A percentile compares a stretch with the other conserved stretches of the same genome.
Conservation (phyloP, 208 protist species). For the Leishmania amazonensis region DNA sequence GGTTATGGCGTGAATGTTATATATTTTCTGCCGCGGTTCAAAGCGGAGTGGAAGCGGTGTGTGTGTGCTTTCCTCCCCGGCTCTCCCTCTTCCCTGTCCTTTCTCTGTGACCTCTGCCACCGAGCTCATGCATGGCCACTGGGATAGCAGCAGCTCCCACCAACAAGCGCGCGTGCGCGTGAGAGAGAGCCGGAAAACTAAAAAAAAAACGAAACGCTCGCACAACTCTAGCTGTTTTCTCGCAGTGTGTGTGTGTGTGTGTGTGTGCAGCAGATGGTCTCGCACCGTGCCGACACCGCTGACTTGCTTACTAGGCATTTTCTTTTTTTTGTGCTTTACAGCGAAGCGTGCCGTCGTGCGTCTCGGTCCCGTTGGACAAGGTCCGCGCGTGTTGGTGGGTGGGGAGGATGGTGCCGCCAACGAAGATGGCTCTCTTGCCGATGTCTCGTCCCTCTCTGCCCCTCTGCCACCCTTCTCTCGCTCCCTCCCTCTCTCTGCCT, state of each 20-base stretch:
- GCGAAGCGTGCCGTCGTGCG: not conserved
- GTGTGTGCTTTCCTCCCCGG: not conserved
- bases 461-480: not conserved
- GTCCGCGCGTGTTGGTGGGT: not conserved
- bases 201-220: not conserved
- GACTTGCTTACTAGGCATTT: not conserved
- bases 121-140: not conserved
- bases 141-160: not conserved
- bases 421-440: slow-evolving; percentile 13
- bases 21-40: not conserved
- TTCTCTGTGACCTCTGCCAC: not conserved
- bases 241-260: not conserved
- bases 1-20: not conserved
- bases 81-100: not conserved
- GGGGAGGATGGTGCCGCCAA: not conserved
- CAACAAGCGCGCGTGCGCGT: not conserved
- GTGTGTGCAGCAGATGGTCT: not conserved
- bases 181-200: not conserved
- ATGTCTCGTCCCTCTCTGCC: not conserved
- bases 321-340: not conserved
- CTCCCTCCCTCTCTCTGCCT: not conserved
- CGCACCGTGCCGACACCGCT: not conserved
- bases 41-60: not conserved
- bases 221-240: not conserved
- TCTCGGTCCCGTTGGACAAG: not conserved